A percentile compares a stretch with the other conserved stretches of the same genome.
Conservation (phyloP, 2,329 filamentous ascomycete species). For the Fusarium incarnatum region DNA sequence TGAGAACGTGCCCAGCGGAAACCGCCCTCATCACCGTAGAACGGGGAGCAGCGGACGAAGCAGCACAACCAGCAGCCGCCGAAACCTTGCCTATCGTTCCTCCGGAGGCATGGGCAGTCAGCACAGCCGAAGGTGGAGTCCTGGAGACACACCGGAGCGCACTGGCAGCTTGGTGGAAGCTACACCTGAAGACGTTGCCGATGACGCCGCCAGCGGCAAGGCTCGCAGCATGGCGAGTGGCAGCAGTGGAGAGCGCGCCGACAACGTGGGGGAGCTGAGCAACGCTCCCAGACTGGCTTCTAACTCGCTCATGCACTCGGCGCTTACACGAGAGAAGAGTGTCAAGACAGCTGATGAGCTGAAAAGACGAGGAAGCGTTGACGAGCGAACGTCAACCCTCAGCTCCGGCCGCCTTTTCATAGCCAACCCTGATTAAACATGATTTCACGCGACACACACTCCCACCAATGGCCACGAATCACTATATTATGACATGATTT, state of each 20-base stretch:
- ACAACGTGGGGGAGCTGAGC: slow-evolving; percentile 68
- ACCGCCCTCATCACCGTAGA: slow-evolving; percentile 72
- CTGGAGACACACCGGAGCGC: slow-evolving; percentile 67
- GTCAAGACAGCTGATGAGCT: slow-evolving; percentile 78
- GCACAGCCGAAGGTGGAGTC: slow-evolving; percentile 61
- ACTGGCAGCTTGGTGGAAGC: slow-evolving; percentile 64
- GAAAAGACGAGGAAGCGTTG: slow-evolving; percentile 81
- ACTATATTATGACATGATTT: slow-evolving; percentile 32
- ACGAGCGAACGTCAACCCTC: slow-evolving; percentile 83
- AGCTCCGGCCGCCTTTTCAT: slow-evolving; percentile 81
- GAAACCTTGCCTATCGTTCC: slow-evolving; percentile 62
- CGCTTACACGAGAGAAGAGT: slow-evolving; percentile 72
- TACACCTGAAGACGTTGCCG: slow-evolving; percentile 49
- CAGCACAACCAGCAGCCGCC: slow-evolving; percentile 68
- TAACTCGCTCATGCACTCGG: slow-evolving; percentile 69
- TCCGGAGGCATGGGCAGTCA: slow-evolving; percentile 60
- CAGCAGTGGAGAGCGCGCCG: slow-evolving; percentile 70
- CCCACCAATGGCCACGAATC: slow-evolving; percentile 13
- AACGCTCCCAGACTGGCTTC: slow-evolving; percentile 63
- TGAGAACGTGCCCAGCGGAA: slow-evolving; percentile 65
- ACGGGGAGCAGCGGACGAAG: slow-evolving; percentile 82
- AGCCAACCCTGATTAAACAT: slow-evolving; percentile 78
- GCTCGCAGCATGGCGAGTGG: slow-evolving; percentile 65
- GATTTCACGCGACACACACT: slow-evolving; percentile 9
- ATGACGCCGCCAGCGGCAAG: slow-evolving; percentile 60